Percentiles rank a stretch among this genome's conserved stretches.
Evolutionary conservation across 768 basidiomycete genomes (phyloP).

Genomic region (Pisolithus orientalis): DNA sequence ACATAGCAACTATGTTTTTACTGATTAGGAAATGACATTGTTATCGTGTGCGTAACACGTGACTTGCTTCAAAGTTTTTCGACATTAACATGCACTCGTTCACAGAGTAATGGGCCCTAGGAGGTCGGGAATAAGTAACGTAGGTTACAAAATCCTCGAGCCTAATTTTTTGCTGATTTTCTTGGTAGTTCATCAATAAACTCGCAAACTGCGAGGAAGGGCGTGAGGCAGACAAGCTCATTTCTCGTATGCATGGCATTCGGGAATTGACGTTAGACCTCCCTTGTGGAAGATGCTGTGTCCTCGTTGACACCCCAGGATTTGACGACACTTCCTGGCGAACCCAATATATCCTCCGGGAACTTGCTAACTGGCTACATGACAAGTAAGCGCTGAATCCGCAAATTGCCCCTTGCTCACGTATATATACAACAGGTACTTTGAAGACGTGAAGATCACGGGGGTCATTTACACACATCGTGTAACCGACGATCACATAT

Average conservation of each 20-base stretch:
- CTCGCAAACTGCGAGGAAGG: not conserved
- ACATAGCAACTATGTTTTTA: too few species aligned
- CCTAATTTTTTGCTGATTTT: not conserved
- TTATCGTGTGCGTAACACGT: too few species aligned
- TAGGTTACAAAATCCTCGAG: too few species aligned
- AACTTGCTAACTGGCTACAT: slow-evolving; percentile 1
- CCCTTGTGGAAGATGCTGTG: slow-evolving; percentile 3
- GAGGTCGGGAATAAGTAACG: not conserved
- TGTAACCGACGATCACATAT: slow-evolving; percentile 30
- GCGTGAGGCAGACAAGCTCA: not conserved
- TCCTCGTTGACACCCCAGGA: slow-evolving; percentile 16
- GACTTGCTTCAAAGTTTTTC: too few species aligned
- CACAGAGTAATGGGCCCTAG: slow-evolving; percentile 8
- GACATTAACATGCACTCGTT: not conserved
- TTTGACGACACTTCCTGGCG: not conserved
- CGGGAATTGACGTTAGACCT: slow-evolving; percentile 12
- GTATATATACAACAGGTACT: not conserved
- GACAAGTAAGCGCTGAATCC: not conserved
- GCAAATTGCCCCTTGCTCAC: not conserved
- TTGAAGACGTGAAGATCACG: slow-evolving; percentile 8
- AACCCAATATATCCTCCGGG: not conserved
- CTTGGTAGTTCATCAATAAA: not conserved
- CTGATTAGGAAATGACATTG: too few species aligned
- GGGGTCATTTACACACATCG: slow-evolving; percentile 32
- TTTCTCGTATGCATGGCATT: not conserved